Conservation (phyloP, 805 yeast species). For the Yamadazyma insecticola region DNA sequence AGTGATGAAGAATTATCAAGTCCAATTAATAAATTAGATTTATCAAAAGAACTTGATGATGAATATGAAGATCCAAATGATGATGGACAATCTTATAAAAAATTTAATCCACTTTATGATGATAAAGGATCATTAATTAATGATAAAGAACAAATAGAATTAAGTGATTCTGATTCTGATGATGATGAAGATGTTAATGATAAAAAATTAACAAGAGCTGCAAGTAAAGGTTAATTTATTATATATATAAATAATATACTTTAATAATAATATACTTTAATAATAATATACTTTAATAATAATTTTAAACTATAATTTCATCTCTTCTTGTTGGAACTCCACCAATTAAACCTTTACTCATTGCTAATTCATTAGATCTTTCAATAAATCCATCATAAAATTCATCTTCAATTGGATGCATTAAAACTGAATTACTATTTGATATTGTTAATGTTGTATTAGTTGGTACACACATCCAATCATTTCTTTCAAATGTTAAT, state of each 20-base stretch:
- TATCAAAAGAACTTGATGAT: slow-evolving; percentile 35
- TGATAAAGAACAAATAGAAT: slow-evolving; percentile 20
- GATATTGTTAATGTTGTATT: slow-evolving; percentile 80
- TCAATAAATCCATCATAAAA: slow-evolving; percentile 64
- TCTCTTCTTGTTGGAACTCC: slow-evolving; percentile 67
- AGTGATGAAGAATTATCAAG: slow-evolving; percentile 41
- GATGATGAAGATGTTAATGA: slow-evolving; percentile 24
- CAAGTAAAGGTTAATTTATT: slow-evolving; percentile 33
- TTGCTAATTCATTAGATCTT: slow-evolving; percentile 79
- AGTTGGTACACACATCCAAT: slow-evolving; percentile 96
- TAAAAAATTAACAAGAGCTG: slow-evolving; percentile 33
- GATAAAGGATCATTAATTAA: slow-evolving; percentile 23
- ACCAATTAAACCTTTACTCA: slow-evolving; percentile 89
- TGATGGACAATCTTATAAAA: slow-evolving; percentile 72
- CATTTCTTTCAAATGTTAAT: slow-evolving; percentile 90
- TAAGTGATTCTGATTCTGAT: slow-evolving; percentile 26
- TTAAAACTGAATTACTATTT: slow-evolving; percentile 71
- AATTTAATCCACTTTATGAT: slow-evolving; percentile 59
- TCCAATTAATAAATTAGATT: slow-evolving; percentile 8
- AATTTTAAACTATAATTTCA: too few relatives aligned
- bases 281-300: too few relatives aligned
- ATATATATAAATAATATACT: too few relatives aligned
- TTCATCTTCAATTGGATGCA: slow-evolving; percentile 91
- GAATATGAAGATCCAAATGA: slow-evolving; percentile 79
- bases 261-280: too few relatives aligned